Evolutionary conservation across 2,329 filamentous ascomycete genomes (phyloP).

Genomic region (Grosmannia penicillata): DNA sequence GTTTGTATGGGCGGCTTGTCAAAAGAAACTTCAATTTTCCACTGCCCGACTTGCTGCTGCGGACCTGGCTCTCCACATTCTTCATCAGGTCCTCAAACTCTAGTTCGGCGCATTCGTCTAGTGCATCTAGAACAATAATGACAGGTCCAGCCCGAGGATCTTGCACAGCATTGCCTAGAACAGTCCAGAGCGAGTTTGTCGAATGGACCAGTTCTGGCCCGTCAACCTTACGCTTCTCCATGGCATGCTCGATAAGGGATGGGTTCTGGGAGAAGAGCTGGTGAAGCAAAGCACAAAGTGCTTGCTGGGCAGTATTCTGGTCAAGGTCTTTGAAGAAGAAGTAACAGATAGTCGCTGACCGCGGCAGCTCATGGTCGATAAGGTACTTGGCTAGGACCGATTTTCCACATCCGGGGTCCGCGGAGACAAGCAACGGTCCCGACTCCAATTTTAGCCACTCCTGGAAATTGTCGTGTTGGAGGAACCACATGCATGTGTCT

Average conservation of each 20-base stretch:
- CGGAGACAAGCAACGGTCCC: slow-evolving; percentile 19
- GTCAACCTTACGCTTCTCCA: slow-evolving; percentile 12
- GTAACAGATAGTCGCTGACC: slow-evolving; percentile 19
- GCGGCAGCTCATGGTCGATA: slow-evolving; percentile 14
- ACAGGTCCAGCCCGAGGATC: slow-evolving; percentile 16
- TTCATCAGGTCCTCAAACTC: not conserved
- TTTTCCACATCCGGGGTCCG: slow-evolving; percentile 24
- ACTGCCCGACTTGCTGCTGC: no score
- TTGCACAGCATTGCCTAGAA: slow-evolving; percentile 16
- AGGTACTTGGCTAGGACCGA: slow-evolving; percentile 21
- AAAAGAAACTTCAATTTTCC: not conserved
- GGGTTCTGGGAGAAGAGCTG: slow-evolving; percentile 20
- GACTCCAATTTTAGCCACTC: slow-evolving; percentile 16
- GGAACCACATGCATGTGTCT: slow-evolving; percentile 19
- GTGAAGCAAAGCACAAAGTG: slow-evolving; percentile 25
- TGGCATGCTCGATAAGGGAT: slow-evolving; percentile 19
- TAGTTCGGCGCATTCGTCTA: slow-evolving; percentile 18
- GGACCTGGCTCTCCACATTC: not conserved
- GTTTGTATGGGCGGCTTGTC: not conserved
- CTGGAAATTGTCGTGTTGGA: slow-evolving; percentile 16
- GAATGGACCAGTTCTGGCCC: slow-evolving; percentile 14
- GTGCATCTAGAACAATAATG: slow-evolving; percentile 22
- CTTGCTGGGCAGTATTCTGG: slow-evolving; percentile 19
- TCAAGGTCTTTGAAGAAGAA: slow-evolving; percentile 28
- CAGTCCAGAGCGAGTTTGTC: slow-evolving; percentile 17